Evolutionary conservation across 768 basidiomycete genomes (phyloP), one percentile per base, ranked within the genome.

Genomic region (Phlegmacium glaucopus): DNA sequence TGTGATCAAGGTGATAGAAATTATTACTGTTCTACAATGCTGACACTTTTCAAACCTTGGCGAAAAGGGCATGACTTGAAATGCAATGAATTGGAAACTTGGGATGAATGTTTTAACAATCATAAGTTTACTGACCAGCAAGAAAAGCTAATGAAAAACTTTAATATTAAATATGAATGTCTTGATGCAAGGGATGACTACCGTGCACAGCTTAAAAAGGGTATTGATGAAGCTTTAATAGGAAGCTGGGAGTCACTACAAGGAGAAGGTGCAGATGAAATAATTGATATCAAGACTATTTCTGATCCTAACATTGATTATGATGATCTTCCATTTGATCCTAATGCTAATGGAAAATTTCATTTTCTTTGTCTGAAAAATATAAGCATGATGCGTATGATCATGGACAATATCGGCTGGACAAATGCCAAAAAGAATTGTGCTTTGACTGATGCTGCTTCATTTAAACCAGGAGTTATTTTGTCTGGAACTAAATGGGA

Each of bases 141-240:
- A 26, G 65, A 64, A 42, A 45, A 37, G 5, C 7, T 4, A 1
- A 68, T 69, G 54, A 35, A 49, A 5, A 61, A 67, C 35, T 53
- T 65, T 39, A 54, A 72, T 40, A 35, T 69, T 1, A 38, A 49
- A 18, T 67, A 69, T 59, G 67, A 72, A 53, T 71, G 70, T 46
- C 37, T 61, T 15, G 68, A 71, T 62, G 62, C 62, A 2, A 45
- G 60, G 30, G 66, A 72, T 55, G 67, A 69, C 43, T 67, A 58
- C 32, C 15, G 44, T 17, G 55, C 60, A 9, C 51, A 52, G 36
- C 27, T 54, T 35, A 58, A 0, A 30, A 22, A 22, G 22, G 22
- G 22, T 22, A 22, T 22, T 22, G 22, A 22, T 22, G 5, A 22
- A 22, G 22, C 22, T 22, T 22, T 22, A 22, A 22, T 22, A 22